A percentile compares a stretch with the other conserved stretches of the same genome.
Evolutionary conservation across 352 stramenopile genomes (phyloP).

Genomic region (Globisporangium nagaii): DNA sequence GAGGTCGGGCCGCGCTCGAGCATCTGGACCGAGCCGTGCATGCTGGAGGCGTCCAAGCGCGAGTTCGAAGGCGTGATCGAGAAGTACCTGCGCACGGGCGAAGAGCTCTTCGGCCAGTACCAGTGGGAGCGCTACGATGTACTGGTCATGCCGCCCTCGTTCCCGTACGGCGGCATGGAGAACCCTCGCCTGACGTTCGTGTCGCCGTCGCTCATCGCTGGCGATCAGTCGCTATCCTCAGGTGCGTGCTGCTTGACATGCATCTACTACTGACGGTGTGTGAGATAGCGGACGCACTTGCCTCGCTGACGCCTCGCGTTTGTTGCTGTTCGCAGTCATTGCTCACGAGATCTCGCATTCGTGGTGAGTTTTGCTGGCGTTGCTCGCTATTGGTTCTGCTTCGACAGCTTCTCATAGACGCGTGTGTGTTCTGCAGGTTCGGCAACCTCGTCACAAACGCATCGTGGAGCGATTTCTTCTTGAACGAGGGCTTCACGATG

Average conservation of each 20-base stretch:
- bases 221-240: conserved; percentile 71
- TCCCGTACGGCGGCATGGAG: conserved; percentile 98
- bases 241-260: too few relatives aligned
- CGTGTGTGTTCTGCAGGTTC: conserved; percentile 33
- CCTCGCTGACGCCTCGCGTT: too few relatives aligned
- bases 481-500: conserved; percentile 89
- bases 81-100: conserved; percentile 65
- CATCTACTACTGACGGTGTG: too few relatives aligned
- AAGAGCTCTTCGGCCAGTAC: conserved; percentile 79
- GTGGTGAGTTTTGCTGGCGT: conserved; percentile 25
- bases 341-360: conserved; percentile 83
- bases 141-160: conserved; percentile 83
- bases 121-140: conserved; percentile 83
- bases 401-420: not conserved
- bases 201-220: conserved; percentile 69
- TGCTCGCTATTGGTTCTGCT: not conserved
- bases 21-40: conserved; percentile 80
- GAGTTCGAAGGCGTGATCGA: conserved; percentile 78
- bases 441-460: conserved; percentile 82
- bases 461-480: conserved; percentile 84
- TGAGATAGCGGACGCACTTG: too few relatives aligned
- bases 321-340: conserved; percentile 44
- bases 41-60: conserved; percentile 63
- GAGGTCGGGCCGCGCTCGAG: conserved; percentile 63
- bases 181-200: conserved; percentile 89